A percentile compares a stretch with the other conserved stretches of the same genome.
These are phyloP conservation scores for Coemansia pectinata DNA, from an alignment of 192 early-diverging fungal genomes.

Conservation along the genomic window DNA sequence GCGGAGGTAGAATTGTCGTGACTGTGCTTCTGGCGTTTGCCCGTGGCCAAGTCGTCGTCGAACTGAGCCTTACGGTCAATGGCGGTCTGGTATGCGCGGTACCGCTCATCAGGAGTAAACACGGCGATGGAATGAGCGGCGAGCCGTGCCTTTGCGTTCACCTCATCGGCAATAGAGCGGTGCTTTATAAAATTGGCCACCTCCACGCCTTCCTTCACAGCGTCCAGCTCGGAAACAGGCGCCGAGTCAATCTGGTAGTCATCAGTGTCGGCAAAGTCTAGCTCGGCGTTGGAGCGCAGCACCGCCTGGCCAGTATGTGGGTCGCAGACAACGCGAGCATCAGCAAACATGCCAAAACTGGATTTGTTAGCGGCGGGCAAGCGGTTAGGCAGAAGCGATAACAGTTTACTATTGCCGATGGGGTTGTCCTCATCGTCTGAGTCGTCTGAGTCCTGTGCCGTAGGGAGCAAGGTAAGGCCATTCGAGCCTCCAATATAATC, in stretches of 20 bases:
- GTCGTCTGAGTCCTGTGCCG: conserved; percentile 24
- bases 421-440: background rate
- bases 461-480: conserved; percentile 20
- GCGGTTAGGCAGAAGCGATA: background rate
- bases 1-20: background rate
- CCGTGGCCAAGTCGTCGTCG: background rate
- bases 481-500: background rate
- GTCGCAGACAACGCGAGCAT: conserved; percentile 18
- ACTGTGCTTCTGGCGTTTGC: conserved; percentile 18
- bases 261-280: background rate
- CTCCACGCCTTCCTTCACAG: conserved; percentile 38
- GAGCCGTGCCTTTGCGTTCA: background rate
- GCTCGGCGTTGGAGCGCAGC: background rate
- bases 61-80: conserved; percentile 12
- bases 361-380: conserved; percentile 2
- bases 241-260: background rate
- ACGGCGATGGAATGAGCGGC: conserved; percentile 4
- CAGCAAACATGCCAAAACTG: conserved; percentile 20
- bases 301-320: conserved; percentile 16
- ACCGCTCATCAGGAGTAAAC: conserved; percentile 28
- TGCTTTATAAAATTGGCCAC: conserved; percentile 12
- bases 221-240: conserved; percentile 14
- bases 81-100: conserved; percentile 27
- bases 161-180: background rate
- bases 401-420: conserved; percentile 2